These are phyloP conservation scores for Xylariaceae sp. DNA, from an alignment of 2,329 filamentous ascomycete species.

Conservation along the genomic window DNA sequence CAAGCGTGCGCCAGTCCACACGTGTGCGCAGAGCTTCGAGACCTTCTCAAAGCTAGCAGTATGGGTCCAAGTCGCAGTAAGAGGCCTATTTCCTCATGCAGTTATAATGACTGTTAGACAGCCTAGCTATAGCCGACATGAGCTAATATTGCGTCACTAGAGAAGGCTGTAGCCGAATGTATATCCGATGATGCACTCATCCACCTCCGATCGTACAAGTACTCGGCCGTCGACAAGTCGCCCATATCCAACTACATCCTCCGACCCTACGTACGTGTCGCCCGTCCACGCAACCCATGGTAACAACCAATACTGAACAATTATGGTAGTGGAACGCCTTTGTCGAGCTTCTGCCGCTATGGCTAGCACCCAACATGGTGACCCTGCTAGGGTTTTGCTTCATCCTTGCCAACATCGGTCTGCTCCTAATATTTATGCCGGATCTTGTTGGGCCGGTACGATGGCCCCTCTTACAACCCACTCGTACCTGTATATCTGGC, in stretches of 20 bases:
- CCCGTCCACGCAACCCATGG: not conserved
- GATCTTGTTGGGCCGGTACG: slow-evolving; percentile 88
- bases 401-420: slow-evolving; percentile 81
- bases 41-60: slow-evolving; percentile 12
- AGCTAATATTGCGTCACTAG: slow-evolving; percentile 40
- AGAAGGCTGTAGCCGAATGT: slow-evolving; percentile 68
- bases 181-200: slow-evolving; percentile 89
- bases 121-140: not conserved
- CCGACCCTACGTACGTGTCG: slow-evolving; percentile 82
- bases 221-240: slow-evolving; percentile 96
- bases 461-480: slow-evolving; percentile 22
- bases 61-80: slow-evolving; percentile 50
- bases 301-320: slow-evolving; percentile 32
- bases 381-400: slow-evolving; percentile 94
- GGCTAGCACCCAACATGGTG: slow-evolving; percentile 97
- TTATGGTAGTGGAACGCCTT: slow-evolving; percentile 87
- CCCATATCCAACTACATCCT: slow-evolving; percentile 92
- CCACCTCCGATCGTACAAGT: slow-evolving; percentile 95
- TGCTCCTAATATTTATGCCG: slow-evolving; percentile 80
- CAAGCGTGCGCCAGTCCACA: not conserved
- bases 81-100: slow-evolving; percentile 21
- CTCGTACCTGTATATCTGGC: not conserved
- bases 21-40: not conserved
- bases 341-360: slow-evolving; percentile 89
- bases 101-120: not conserved